phyloP scores from a whole-genome alignment of 352 stramenopile genomes.

The Globisporangium parvum region DNA sequence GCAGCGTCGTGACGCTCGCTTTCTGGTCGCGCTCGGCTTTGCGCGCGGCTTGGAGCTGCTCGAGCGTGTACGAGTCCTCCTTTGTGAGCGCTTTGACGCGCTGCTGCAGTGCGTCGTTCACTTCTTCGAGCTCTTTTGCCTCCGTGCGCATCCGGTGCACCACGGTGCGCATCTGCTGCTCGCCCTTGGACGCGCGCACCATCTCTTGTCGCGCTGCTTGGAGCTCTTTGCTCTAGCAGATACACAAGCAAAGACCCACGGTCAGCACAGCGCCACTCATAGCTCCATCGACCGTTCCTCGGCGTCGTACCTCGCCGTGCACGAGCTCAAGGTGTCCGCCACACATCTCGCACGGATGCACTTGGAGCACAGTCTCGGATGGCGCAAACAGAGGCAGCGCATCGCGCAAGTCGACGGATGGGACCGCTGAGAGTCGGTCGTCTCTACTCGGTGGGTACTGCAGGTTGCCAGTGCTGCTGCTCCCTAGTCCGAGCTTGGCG shows the following conservation, averaged over 20 bases:
- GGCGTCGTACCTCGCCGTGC: conserved; percentile 50
- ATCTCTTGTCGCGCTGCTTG: conserved; percentile 59
- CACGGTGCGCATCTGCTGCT: conserved; percentile 61
- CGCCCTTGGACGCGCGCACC: conserved; percentile 50
- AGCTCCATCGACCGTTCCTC: not conserved
- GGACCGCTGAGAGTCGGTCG: conserved; percentile 47
- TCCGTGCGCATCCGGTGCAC: conserved; percentile 63
- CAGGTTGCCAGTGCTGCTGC: not conserved
- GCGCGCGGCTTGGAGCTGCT: conserved; percentile 62
- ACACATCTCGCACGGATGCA: conserved; percentile 69
- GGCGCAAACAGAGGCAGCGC: conserved; percentile 66
- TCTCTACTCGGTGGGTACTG: conserved; percentile 11
- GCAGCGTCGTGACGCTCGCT: conserved; percentile 46
- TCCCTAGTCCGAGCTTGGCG: conserved; percentile 4
- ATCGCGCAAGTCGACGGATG: conserved; percentile 68
- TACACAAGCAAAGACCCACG: not conserved
- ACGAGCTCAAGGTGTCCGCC: conserved; percentile 72
- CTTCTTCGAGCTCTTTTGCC: conserved; percentile 64
- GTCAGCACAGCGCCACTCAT: not conserved
- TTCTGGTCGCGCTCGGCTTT: conserved; percentile 78
- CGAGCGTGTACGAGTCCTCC: conserved; percentile 71
- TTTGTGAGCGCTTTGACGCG: conserved; percentile 68
- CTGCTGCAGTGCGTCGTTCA: conserved; percentile 71
- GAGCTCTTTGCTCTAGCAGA: conserved; percentile 56
- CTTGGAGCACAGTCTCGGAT: conserved; percentile 59